Base-by-base conservation (phyloP, 192 early-diverging fungal genomes). In the Umbelopsis vinacea region DNA sequence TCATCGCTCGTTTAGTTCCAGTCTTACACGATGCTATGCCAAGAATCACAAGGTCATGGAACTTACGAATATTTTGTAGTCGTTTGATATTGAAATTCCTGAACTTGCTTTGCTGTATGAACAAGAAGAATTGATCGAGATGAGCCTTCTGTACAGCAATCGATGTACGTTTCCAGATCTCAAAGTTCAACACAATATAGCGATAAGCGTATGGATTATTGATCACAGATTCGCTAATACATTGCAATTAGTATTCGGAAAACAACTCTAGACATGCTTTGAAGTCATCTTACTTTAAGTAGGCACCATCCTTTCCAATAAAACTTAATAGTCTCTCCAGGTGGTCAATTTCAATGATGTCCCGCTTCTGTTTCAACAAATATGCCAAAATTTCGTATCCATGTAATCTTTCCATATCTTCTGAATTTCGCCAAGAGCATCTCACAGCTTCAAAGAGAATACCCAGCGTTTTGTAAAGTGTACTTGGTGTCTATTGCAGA, bases 381-480 rank as follows among this genome's bases (percentile, higher is more conserved):
- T 81, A 82, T 3, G 86, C 87, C 11, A 92, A 75, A 37, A 89
- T 84, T 69, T 91, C 89, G 37, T 92, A 92, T 17, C 89, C 85
- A 74, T 86, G 87, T 26, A 78, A 79, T 29, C 85, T 78, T 60
- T 91, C 91, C 88, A 91, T 91, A 38, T 92, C 91, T 70, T 90
- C 90, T 0, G 86, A 83, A 72, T 91, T 89, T 23, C 91, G 69
- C 91, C 91, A 92, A 33, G 79, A 88, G 68, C 84, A 87, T 40
- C 83, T 72, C 52, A 92, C 83, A 40, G 85, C 69, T 45, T 91
- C 86, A 50, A 89, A 86, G 19, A 92, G 73, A 52, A 89, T 77
- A 14, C 74, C 68, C 23, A 88, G 73, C 0, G 86, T 81, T 71
- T 87, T 86, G 43, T 81, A 81, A 15, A 92, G 67, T 19, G 75